phyloP scores from a whole-genome alignment of 1,284 basidiomycete genomes.

The Ustilago cynodontis region DNA sequence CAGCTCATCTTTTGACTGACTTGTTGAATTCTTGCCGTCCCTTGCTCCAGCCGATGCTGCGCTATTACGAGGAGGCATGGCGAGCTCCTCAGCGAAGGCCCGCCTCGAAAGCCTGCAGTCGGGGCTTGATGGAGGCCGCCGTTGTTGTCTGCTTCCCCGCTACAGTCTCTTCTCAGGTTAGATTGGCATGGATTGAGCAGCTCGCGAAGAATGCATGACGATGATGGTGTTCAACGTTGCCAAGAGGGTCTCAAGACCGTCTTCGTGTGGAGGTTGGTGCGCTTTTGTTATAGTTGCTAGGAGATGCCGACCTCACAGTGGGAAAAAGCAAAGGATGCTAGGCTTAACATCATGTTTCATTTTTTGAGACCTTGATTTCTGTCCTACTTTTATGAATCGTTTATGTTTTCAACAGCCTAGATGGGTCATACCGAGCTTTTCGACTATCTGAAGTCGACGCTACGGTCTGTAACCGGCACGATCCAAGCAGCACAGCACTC shows the following conservation, averaged over 20 bases:
- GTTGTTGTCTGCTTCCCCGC: background rate
- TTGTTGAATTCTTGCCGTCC: background rate
- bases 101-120: background rate
- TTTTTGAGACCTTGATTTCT: background rate
- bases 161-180: background rate
- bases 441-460: no score
- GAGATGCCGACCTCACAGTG: background rate
- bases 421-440: no score
- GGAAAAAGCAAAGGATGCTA: background rate
- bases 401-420: no score
- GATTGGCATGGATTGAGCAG: background rate
- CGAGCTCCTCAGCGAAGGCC: background rate
- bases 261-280: background rate
- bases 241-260: background rate
- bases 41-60: background rate
- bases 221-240: background rate
- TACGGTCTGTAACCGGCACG: no score
- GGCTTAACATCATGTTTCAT: background rate
- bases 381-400: no score
- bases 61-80: constrained; percentile 10
- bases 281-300: background rate
- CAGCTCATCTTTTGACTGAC: constrained; percentile 14
- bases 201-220: background rate
- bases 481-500: no score
- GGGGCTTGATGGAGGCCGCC: background rate